These are phyloP conservation scores for Colletotrichum tamarilloi DNA, from an alignment of 2,329 filamentous ascomycete genomes.

Conservation along the genomic window DNA sequence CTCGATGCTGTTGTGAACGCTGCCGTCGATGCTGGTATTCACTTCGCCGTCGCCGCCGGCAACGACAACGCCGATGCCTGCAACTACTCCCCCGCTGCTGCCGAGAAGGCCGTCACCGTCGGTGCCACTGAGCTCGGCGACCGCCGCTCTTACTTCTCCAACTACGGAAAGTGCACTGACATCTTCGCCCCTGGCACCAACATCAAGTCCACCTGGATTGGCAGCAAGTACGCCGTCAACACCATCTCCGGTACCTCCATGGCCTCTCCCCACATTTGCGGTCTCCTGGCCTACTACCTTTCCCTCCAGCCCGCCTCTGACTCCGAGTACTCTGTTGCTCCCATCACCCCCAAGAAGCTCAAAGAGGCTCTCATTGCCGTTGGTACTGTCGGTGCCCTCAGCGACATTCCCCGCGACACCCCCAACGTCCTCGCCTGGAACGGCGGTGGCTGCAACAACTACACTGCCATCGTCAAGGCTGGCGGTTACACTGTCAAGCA, in stretches of 20 bases:
- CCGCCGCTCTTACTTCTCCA: constrained; percentile 99
- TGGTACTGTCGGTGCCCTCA: constrained; percentile 81
- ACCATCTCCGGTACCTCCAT: constrained; percentile 99
- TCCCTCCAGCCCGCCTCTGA: constrained; percentile 92
- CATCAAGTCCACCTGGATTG: constrained; percentile 98
- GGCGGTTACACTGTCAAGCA: constrained; percentile 75
- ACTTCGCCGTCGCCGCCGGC: constrained; percentile 98
- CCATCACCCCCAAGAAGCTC: constrained; percentile 92
- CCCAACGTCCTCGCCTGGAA: constrained; percentile 99
- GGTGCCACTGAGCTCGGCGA: constrained; percentile 94
- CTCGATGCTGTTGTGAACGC: constrained; percentile 95
- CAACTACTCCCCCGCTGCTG: constrained; percentile 98
- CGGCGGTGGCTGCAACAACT: constrained; percentile 95
- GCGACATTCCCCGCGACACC: constrained; percentile 86
- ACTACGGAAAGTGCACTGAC: constrained; percentile 99
- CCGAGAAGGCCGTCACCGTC: constrained; percentile 91
- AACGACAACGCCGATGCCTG: constrained; percentile 99
- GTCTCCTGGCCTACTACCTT: constrained; percentile 97
- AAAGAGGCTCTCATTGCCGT: constrained; percentile 89
- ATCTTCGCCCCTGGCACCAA: constrained; percentile 98
- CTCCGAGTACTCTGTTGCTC: constrained; percentile 90
- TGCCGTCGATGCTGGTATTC: constrained; percentile 88
- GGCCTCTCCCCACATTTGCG: constrained; percentile 96
- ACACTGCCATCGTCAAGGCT: constrained; percentile 80
- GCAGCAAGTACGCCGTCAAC: constrained; percentile 95